phyloP scores from a whole-genome alignment of 179 eudicot species.

The Beta lomatogona region DNA sequence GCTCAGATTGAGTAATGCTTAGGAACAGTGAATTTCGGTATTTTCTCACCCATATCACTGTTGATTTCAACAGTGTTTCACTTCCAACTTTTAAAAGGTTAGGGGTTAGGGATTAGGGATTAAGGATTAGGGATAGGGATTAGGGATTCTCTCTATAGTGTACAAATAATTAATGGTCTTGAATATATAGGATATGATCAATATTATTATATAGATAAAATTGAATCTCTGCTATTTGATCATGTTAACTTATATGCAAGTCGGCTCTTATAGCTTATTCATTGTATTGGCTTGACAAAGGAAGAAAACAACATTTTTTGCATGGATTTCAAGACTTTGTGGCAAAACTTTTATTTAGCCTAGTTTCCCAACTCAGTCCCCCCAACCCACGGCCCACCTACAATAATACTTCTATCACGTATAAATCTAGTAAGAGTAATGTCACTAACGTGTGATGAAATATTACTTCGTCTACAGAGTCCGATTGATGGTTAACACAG shows the following conservation, averaged over 20 bases:
- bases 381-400: background rate
- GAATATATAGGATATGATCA: no score
- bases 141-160: no score
- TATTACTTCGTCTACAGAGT: background rate
- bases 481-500: background rate
- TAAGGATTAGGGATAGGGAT: no score
- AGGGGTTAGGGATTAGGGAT: no score
- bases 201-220: background rate
- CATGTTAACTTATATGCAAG: background rate
- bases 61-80: no score
- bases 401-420: background rate
- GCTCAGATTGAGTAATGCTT: no score
- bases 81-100: no score
- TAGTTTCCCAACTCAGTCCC: background rate
- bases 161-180: no score
- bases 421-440: background rate
- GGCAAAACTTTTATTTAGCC: background rate
- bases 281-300: slow-evolving; percentile 3
- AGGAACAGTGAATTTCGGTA: no score
- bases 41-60: no score
- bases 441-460: slow-evolving; percentile 2
- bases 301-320: slow-evolving; percentile 8
- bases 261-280: background rate
- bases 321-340: background rate
- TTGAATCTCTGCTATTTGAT: background rate